These are phyloP conservation scores for Arthrinium phaeospermum DNA, from an alignment of 2,329 filamentous ascomycete species.

Conservation along the genomic window DNA sequence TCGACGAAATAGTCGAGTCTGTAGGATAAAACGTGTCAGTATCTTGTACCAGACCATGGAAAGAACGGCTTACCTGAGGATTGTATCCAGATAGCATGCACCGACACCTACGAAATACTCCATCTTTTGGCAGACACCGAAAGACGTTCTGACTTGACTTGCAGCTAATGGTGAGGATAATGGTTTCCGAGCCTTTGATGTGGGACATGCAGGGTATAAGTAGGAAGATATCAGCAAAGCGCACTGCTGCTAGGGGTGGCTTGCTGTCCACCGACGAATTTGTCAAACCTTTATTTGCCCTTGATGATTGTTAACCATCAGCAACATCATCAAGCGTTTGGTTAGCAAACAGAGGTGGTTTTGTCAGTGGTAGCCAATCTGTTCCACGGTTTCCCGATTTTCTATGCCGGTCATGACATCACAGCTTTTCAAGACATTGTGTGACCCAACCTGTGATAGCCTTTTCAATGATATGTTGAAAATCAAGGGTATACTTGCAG, in stretches of 20 bases:
- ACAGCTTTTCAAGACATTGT: background rate
- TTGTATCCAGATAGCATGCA: background rate
- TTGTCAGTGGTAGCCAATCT: background rate
- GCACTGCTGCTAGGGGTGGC: background rate
- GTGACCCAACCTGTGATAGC: background rate
- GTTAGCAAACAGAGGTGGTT: background rate
- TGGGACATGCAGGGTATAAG: too few species aligned
- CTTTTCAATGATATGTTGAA: background rate
- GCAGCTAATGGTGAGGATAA: background rate
- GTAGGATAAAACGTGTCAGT: background rate
- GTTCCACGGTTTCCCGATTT: background rate
- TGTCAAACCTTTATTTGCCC: background rate
- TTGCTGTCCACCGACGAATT: background rate
- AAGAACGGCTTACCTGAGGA: background rate
- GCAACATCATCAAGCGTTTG: background rate
- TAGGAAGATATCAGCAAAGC: too few species aligned
- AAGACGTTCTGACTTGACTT: background rate
- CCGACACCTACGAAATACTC: background rate
- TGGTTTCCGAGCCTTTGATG: background rate
- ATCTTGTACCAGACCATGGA: background rate
- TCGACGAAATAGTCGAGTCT: background rate
- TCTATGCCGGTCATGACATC: background rate
- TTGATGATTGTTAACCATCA: background rate
- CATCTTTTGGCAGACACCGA: background rate
- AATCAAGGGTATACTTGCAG: background rate